These are phyloP conservation scores for Pichia scutulata DNA, from an alignment of 805 yeast genomes.

Conservation along the genomic window DNA sequence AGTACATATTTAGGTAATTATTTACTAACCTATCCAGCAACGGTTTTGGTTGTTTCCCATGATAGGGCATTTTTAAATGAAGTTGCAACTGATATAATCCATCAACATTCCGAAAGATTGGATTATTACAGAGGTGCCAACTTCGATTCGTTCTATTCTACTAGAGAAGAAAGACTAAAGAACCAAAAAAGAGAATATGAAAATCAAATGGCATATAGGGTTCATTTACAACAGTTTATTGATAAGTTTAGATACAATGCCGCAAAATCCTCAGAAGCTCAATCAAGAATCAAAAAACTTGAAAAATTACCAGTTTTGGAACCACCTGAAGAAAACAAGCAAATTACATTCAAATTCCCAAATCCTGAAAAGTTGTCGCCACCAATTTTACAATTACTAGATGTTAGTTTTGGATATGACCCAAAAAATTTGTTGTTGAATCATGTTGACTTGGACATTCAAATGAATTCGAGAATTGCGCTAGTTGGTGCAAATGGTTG, in stretches of 20 bases:
- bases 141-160: constrained; percentile 86
- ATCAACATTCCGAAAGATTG: constrained; percentile 94
- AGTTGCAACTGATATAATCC: constrained; percentile 96
- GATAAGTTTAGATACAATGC: constrained; percentile 97
- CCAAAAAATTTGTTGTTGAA: constrained; percentile 56
- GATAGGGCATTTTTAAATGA: constrained; percentile 96
- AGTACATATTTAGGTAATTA: constrained; percentile 89
- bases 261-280: constrained; percentile 96
- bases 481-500: constrained; percentile 99
- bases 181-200: constrained; percentile 93
- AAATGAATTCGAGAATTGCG: constrained; percentile 91
- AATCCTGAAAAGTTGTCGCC: constrained; percentile 92
- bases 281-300: constrained; percentile 92
- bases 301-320: constrained; percentile 91
- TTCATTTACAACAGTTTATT: constrained; percentile 88
- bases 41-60: constrained; percentile 94
- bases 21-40: constrained; percentile 82
- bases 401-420: constrained; percentile 79
- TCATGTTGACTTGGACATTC: constrained; percentile 83
- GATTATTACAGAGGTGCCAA: constrained; percentile 93
- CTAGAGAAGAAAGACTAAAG: constrained; percentile 92
- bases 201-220: constrained; percentile 92
- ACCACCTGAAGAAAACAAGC: constrained; percentile 89
- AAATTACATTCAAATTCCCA: constrained; percentile 82
- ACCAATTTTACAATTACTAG: constrained; percentile 83